Evolutionary conservation across 345 rosid species (phyloP), one percentile per base, ranked within the genome.

Genomic region (Hibiscus trionum): DNA sequence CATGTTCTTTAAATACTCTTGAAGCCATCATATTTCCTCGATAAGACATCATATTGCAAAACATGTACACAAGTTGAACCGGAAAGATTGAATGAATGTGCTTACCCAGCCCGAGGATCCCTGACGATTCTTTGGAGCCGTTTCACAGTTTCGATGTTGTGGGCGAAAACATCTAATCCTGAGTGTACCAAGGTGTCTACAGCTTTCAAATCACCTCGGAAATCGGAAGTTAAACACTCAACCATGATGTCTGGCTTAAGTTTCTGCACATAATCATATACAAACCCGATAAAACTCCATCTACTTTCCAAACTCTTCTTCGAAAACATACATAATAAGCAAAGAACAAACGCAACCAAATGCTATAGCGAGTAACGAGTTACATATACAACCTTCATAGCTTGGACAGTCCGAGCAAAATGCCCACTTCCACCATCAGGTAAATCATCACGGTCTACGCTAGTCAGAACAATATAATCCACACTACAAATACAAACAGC

Each of bases 341-440:
- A 46, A 27, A 31, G 19, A 42, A 67, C 46, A 17, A 69, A 64
- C 56, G 52, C 27, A 76, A 70, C 58, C 4, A 29, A 52, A 35
- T 31, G 44, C 21, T 0, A 44, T 6, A 8, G 17, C 52, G 59
- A 55, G 31, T 74, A 37, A 1, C 42, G 9, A 37, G 42, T 39
- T 14, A 44, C 42, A 72, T 10, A 73, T 55, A 77, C 77, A 68
- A 95, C 99, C 93, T 96, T 96, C 88, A 89, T 88, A 44, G 95
- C 94, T 78, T 82, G 76, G 33, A 93, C 99, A 65, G 99, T 96
- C 87, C 76, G 82, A 15, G 94, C 93, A 91, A 93, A 96, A 89
- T 96, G 99, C 50, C 90, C 96, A 79, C 99, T 96, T 72, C 99
- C 98, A 21, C 99, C 98, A 84, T 96, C 98, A 71, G 93, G 97